Percentiles rank a stretch among this genome's conserved stretches.
Conservation (phyloP, 2,329 filamentous ascomycete genomes). For the Fusarium clavum region DNA sequence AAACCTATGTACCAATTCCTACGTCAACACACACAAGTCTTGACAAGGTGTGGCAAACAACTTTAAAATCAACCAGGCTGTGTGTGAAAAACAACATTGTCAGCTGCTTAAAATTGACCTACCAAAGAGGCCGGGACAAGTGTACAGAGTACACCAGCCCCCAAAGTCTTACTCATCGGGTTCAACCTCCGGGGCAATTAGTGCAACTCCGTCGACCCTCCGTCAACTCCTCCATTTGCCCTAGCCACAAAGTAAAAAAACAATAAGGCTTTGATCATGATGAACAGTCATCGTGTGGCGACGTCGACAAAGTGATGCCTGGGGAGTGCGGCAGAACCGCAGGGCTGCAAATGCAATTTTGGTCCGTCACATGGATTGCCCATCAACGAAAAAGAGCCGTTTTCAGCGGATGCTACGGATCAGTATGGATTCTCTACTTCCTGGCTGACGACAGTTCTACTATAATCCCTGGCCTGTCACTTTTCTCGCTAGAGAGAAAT, state of each 20-base stretch:
- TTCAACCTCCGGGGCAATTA: conserved; percentile 25
- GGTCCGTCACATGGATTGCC: conserved; percentile 43
- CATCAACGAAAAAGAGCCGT: conserved; percentile 48
- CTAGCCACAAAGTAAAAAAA: conserved; percentile 38
- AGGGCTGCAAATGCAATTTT: conserved; percentile 43
- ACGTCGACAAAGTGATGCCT: conserved; percentile 24
- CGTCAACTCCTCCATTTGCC: conserved; percentile 19
- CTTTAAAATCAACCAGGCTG: background rate
- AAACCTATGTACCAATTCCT: background rate
- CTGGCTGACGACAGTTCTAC: conserved; percentile 36
- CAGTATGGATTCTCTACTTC: conserved; percentile 20
- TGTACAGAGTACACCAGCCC: conserved; percentile 4
- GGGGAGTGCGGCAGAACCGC: conserved; percentile 23
- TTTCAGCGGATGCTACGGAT: conserved; percentile 46
- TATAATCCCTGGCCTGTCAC: conserved; percentile 29
- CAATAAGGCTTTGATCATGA: conserved; percentile 18
- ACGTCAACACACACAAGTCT: background rate
- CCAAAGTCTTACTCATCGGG: conserved; percentile 17
- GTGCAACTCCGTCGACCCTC: conserved; percentile 20
- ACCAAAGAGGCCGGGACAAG: background rate
- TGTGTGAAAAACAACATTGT: conserved; percentile 22
- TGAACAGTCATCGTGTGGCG: conserved; percentile 25
- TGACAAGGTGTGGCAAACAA: conserved; percentile 34
- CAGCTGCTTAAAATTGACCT: conserved; percentile 3
- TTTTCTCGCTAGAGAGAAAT: conserved; percentile 18